phyloP scores from a whole-genome alignment of 805 yeast species.

The Candida dajiaensis region DNA sequence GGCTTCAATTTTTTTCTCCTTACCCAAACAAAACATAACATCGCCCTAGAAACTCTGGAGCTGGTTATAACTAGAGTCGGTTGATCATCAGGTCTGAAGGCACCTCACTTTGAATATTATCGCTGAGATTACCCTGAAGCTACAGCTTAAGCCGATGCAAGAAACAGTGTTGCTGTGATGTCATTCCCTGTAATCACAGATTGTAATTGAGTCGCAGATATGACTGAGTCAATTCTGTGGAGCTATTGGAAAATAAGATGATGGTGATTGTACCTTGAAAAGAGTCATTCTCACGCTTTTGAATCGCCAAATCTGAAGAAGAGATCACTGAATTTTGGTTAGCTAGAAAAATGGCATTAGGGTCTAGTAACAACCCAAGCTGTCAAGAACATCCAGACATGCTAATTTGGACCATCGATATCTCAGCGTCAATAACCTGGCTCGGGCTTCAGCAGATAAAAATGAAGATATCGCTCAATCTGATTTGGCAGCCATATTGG shows the following conservation, averaged over 20 bases:
- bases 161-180: conserved; percentile 72
- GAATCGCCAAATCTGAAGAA: conserved; percentile 56
- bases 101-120: conserved; percentile 65
- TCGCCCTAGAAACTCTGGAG: conserved; percentile 74
- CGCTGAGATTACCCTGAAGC: conserved; percentile 62
- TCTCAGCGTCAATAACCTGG: conserved; percentile 77
- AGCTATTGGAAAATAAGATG: conserved; percentile 66
- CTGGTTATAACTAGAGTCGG: conserved; percentile 78
- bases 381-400: conserved; percentile 46
- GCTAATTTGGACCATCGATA: conserved; percentile 85
- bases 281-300: conserved; percentile 44
- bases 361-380: conserved; percentile 68
- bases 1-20: no score
- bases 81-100: conserved; percentile 83
- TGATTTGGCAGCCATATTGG: conserved; percentile 57
- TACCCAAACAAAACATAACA: conserved; percentile 72
- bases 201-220: conserved; percentile 58
- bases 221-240: conserved; percentile 72
- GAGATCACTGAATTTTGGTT: conserved; percentile 73
- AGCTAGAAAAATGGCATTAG: conserved; percentile 77
- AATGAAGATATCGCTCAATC: conserved; percentile 53
- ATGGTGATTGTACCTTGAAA: conserved; percentile 55
- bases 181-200: conserved; percentile 58
- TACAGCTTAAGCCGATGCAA: conserved; percentile 55
- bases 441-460: conserved; percentile 54